These are phyloP conservation scores for Tricholoma saponaceum DNA, from an alignment of 768 basidiomycete species.

Conservation along the genomic window DNA sequence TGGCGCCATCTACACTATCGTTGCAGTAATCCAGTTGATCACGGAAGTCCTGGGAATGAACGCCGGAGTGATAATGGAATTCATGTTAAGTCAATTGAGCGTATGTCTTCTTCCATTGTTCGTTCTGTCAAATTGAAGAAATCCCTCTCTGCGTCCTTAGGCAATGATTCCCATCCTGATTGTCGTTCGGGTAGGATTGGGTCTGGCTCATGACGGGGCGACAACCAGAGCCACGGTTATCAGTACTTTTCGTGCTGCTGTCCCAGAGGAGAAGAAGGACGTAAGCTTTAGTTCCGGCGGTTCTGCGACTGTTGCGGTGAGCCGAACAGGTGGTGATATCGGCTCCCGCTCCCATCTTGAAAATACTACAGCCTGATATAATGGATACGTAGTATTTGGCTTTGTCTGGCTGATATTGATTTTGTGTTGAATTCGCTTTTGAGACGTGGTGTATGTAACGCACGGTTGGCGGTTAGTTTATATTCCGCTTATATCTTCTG, in stretches of 20 bases:
- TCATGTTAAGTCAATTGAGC: conserved; percentile 22
- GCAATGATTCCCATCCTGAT: conserved; percentile 20
- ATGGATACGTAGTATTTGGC: not conserved
- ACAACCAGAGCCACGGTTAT: conserved; percentile 13
- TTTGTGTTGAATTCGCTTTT: not conserved
- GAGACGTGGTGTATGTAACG: not conserved
- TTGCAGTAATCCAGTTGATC: conserved; percentile 21
- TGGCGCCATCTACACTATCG: conserved; percentile 23
- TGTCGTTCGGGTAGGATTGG: conserved; percentile 21
- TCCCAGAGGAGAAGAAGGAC: not conserved
- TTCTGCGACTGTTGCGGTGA: not conserved
- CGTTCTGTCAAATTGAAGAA: not conserved
- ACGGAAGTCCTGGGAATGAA: conserved; percentile 24
- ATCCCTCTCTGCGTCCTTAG: not conserved
- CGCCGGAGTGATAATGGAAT: conserved; percentile 24
- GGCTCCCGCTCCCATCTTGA: not conserved
- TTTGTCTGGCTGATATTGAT: not conserved
- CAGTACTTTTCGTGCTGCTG: conserved; percentile 7
- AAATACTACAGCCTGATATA: not conserved
- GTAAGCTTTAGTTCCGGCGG: not conserved
- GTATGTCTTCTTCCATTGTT: conserved; percentile 8
- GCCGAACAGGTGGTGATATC: not conserved
- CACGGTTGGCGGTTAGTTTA: too few relatives aligned
- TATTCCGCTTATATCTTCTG: too few relatives aligned
- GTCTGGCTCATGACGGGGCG: conserved; percentile 16